Conservation (phyloP, 176 grass and related monocot species). For the Cenchrus purpureus region DNA sequence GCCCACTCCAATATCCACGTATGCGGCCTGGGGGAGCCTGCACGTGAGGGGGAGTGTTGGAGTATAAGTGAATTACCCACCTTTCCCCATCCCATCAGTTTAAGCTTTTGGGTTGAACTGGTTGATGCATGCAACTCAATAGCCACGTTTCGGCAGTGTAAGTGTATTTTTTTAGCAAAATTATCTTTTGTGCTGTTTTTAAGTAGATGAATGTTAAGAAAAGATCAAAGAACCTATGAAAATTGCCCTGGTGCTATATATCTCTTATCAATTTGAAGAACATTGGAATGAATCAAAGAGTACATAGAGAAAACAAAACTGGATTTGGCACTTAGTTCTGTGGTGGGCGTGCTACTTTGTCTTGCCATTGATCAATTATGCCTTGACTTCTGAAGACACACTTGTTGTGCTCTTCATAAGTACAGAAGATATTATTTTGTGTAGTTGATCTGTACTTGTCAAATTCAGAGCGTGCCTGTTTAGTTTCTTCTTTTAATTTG, state of each 20-base stretch:
- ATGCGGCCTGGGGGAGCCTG: too few relatives aligned
- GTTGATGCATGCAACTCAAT: too few relatives aligned
- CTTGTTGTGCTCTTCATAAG: not conserved
- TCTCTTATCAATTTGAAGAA: not conserved
- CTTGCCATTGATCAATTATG: not conserved
- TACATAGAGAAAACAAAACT: constrained; percentile 1
- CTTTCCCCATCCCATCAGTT: too few relatives aligned
- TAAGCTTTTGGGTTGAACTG: too few relatives aligned
- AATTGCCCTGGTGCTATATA: not conserved
- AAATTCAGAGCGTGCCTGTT: not conserved
- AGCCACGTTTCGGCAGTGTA: constrained; percentile 98
- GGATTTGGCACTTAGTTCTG: constrained; percentile 4
- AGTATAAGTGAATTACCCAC: too few relatives aligned
- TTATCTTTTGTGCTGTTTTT: constrained; percentile 6
- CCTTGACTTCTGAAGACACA: not conserved
- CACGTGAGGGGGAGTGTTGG: too few relatives aligned
- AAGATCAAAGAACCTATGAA: not conserved
- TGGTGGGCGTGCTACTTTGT: not conserved
- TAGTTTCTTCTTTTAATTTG: constrained; percentile 29
- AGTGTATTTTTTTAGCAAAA: constrained; percentile 44
- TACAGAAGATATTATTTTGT: constrained; percentile 10
- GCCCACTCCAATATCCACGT: too few relatives aligned
- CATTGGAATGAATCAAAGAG: not conserved
- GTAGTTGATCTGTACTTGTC: constrained; percentile 19
- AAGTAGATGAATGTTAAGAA: not conserved